Conservation (phyloP, 2,329 filamentous ascomycete genomes). For the Phyllosticta citrichinensis region DNA sequence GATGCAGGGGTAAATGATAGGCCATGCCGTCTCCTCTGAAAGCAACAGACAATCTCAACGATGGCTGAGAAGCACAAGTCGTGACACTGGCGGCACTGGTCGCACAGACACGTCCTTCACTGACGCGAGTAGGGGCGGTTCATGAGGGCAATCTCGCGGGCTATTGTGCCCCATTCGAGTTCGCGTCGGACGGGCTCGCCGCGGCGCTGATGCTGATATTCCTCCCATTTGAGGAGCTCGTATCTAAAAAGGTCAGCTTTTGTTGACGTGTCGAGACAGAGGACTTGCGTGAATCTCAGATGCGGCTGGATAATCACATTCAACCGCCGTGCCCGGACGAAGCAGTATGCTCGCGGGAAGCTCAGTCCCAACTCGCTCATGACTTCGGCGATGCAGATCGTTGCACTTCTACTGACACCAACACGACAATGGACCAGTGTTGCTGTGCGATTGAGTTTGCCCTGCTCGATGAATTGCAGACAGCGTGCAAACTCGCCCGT, state of each 20-base stretch:
- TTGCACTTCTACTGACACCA: constrained; percentile 88
- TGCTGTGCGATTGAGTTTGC: constrained; percentile 64
- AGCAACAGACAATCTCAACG: not conserved
- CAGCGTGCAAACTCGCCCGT: constrained; percentile 78
- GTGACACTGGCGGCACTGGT: not conserved
- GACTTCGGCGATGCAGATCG: constrained; percentile 97
- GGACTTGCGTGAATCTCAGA: constrained; percentile 66
- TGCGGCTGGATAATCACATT: constrained; percentile 99
- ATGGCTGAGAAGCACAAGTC: not conserved
- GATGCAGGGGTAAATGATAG: not conserved
- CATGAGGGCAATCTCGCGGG: constrained; percentile 87
- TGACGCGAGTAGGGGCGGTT: constrained; percentile 77
- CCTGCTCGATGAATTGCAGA: constrained; percentile 81
- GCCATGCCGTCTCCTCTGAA: not conserved
- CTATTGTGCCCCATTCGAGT: constrained; percentile 82
- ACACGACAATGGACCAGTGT: constrained; percentile 95
- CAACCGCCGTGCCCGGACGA: constrained; percentile 79
- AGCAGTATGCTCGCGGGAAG: constrained; percentile 90
- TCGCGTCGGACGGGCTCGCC: constrained; percentile 55
- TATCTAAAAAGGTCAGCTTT: constrained; percentile 38
- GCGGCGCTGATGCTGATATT: constrained; percentile 53
- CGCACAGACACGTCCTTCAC: not conserved
- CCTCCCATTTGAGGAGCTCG: constrained; percentile 94
- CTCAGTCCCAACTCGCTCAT: constrained; percentile 75
- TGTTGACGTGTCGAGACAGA: not conserved